Base-by-base conservation (phyloP, 305 asterid species). In the Vinca major region DNA sequence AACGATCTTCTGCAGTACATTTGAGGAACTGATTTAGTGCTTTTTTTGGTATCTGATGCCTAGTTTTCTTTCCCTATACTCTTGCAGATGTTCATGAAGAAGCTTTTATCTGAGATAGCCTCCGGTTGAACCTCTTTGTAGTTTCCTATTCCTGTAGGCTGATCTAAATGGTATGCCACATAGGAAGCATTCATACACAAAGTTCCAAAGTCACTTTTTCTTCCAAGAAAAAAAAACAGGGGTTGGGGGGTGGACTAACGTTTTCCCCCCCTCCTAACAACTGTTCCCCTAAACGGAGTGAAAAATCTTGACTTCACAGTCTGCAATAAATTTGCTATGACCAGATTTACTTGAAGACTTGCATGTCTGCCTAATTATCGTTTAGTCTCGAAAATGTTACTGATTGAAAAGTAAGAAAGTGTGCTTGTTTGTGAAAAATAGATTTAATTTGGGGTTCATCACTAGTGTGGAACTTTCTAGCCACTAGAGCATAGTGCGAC, bases 11-110 rank as follows among this genome's bases (percentile, higher is more conserved):
- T 73, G 71, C 74, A 58, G 68, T 76, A 64, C 67, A 58, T 77
- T 73, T 51, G 63, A 65, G 74, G 73, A 65, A 49, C 54, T 69
- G 62, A 64, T 26, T 26, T 26, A 26, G 33, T 26, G 33, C 1
- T 26, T 73, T 65, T 79, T 67, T 65, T 40, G 21, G 73, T 78
- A 55, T 82, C 84, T 82, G 79, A 79, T 80, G 68, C 77, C 74
- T 73, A 26, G 66, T 75, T 54, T 79, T 71, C 74, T 79, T 81
- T 75, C 80, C 80, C 76, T 74, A 75, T 73, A 64, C 79, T 75
- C 71, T 71, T 71, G 72, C 88, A 81, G 83, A 80, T 79, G 62
- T 70, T 80, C 72, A 20, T 63, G 80, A 74, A 74, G 83, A 75
- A 55, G 80, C 75, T 74, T 77, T 75, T 77, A 69, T 74, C 75